Conservation (phyloP, 345 rosid genomes). For the Physaria fendleri region DNA sequence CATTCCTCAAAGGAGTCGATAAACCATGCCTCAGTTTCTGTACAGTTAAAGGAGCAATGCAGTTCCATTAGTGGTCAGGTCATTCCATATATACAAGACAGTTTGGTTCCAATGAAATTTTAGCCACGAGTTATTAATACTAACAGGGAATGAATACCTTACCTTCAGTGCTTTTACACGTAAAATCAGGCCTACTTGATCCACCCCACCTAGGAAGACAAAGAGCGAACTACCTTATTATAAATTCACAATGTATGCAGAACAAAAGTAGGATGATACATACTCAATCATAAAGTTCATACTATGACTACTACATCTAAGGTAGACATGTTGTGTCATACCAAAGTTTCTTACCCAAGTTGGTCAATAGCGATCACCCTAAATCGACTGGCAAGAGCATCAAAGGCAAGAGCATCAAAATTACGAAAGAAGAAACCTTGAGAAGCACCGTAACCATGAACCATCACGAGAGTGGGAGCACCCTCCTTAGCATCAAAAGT, state of each 20-base stretch:
- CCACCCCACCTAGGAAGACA: conserved; percentile 75
- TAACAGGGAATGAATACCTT: too few relatives aligned
- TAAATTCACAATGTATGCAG: not conserved
- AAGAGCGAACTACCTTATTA: not conserved
- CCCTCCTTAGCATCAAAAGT: conserved; percentile 73
- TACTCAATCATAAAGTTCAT: not conserved
- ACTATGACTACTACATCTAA: not conserved
- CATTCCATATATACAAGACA: too few relatives aligned
- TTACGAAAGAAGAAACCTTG: conserved; percentile 95
- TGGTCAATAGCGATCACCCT: conserved; percentile 87
- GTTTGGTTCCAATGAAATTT: too few relatives aligned
- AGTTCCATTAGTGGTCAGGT: too few relatives aligned
- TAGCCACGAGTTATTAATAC: too few relatives aligned
- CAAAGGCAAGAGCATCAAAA: too few relatives aligned
- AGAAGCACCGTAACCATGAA: conserved; percentile 96
- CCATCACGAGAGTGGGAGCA: conserved; percentile 88
- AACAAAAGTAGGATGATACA: not conserved
- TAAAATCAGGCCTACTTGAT: conserved; percentile 98
- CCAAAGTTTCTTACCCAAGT: conserved; percentile 61
- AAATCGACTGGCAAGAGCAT: conserved; percentile 73
- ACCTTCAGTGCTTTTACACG: conserved; percentile 93
- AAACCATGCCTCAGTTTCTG: too few relatives aligned
- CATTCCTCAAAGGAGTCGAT: too few relatives aligned
- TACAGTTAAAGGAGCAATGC: too few relatives aligned
- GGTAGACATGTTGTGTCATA: not conserved